phyloP scores from a whole-genome alignment of 495 filamentous ascomycete genomes.

The Hypoxylon intermedium region DNA sequence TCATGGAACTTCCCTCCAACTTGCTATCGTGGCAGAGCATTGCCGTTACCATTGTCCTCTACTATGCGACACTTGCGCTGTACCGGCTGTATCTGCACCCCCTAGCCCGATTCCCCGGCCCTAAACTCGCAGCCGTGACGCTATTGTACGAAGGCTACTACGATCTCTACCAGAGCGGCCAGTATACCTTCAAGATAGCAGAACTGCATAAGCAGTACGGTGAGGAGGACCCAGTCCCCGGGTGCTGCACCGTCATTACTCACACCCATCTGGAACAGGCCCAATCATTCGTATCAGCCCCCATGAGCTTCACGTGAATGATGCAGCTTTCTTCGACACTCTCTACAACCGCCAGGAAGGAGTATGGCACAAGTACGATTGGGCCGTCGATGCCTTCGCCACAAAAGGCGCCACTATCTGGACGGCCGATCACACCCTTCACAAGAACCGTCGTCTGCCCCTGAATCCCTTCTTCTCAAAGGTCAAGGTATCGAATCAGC shows the following conservation, averaged over 20 bases:
- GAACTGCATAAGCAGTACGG: slow-evolving; percentile 35
- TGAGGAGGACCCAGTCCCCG: slow-evolving; percentile 24
- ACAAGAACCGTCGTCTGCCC: slow-evolving; percentile 36
- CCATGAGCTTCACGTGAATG: slow-evolving; percentile 42
- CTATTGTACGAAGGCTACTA: slow-evolving; percentile 60
- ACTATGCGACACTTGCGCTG: slow-evolving; percentile 29
- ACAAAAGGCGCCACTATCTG: slow-evolving; percentile 24
- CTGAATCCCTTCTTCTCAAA: slow-evolving; percentile 42
- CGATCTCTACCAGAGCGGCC: slow-evolving; percentile 45
- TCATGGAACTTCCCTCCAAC: slow-evolving; percentile 13
- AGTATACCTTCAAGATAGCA: slow-evolving; percentile 40
- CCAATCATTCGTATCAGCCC: slow-evolving; percentile 47
- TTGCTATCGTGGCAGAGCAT: slow-evolving; percentile 21
- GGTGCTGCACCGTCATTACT: slow-evolving; percentile 15
- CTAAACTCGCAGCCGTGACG: slow-evolving; percentile 57
- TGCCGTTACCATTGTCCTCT: slow-evolving; percentile 12
- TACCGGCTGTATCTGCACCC: slow-evolving; percentile 57
- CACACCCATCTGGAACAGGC: slow-evolving; percentile 25
- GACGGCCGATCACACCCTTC: slow-evolving; percentile 34
- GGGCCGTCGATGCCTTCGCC: slow-evolving; percentile 37
- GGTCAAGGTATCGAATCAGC: slow-evolving; percentile 29
- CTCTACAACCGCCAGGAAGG: slow-evolving; percentile 41
- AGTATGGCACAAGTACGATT: slow-evolving; percentile 42
- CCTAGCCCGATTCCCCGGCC: slow-evolving; percentile 57
- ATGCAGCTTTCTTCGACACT: slow-evolving; percentile 39